phyloP scores from a whole-genome alignment of 768 basidiomycete genomes.

The Amanita fuliginea region DNA sequence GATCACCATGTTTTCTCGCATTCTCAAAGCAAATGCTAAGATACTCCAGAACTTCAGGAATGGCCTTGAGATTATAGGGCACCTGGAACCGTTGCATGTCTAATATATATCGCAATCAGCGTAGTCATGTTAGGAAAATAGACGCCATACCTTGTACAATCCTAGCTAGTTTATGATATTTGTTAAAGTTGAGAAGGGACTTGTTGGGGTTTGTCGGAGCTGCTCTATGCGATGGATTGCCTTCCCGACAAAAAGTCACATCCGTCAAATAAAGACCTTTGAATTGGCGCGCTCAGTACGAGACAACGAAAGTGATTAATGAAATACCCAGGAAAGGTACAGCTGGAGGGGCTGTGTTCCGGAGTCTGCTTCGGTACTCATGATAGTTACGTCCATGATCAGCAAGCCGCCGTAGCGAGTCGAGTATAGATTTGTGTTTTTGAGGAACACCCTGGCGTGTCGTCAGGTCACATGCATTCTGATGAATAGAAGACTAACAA shows the following conservation, averaged over 20 bases:
- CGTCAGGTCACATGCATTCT: background rate
- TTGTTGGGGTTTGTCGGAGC: conserved; percentile 68
- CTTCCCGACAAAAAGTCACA: conserved; percentile 92
- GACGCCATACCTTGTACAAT: conserved; percentile 60
- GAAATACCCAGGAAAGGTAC: conserved; percentile 85
- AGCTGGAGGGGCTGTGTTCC: conserved; percentile 84
- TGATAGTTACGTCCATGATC: conserved; percentile 87
- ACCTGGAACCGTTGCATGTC: conserved; percentile 93
- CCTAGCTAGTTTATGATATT: conserved; percentile 83
- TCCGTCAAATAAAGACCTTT: conserved; percentile 81
- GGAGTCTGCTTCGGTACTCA: conserved; percentile 81
- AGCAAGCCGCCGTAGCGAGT: conserved; percentile 72
- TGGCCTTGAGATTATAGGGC: conserved; percentile 75
- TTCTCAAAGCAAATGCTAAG: conserved; percentile 65
- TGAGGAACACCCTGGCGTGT: conserved; percentile 59
- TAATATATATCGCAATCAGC: conserved; percentile 15
- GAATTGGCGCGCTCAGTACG: conserved; percentile 6
- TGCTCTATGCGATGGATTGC: conserved; percentile 77
- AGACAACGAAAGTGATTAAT: background rate
- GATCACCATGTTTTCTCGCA: conserved; percentile 66
- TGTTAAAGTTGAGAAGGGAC: conserved; percentile 91
- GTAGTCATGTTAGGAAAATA: background rate
- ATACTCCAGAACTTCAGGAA: conserved; percentile 82
- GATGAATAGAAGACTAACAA: conserved; percentile 38
- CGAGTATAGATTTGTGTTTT: conserved; percentile 75